A percentile compares a stretch with the other conserved stretches of the same genome.
These are phyloP conservation scores for Meira miltonrushii DNA, from an alignment of 1,284 basidiomycete species.

Conservation along the genomic window DNA sequence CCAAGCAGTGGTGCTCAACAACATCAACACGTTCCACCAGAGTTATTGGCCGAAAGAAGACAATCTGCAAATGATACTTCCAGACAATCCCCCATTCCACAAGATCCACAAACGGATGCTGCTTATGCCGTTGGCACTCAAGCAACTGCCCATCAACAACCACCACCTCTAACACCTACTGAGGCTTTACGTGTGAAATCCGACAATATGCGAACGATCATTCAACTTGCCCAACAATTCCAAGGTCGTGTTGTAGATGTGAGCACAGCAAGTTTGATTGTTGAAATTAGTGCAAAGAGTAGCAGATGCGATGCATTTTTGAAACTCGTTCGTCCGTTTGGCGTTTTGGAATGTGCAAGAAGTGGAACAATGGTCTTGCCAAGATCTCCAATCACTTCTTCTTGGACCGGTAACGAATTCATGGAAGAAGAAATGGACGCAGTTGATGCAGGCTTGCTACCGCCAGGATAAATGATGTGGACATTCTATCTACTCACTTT, in stretches of 20 bases:
- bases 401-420: constrained; percentile 39
- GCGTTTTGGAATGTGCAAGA: constrained; percentile 84
- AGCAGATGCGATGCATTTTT: constrained; percentile 87
- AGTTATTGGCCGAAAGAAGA: constrained; percentile 33
- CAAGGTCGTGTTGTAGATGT: constrained; percentile 90
- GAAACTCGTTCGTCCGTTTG: constrained; percentile 85
- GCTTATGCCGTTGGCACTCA: constrained; percentile 8
- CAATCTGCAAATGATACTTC: constrained; percentile 17
- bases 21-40: constrained; percentile 24
- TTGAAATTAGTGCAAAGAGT: constrained; percentile 91
- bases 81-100: neutral
- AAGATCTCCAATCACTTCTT: constrained; percentile 43
- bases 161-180: constrained; percentile 62
- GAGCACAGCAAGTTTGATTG: constrained; percentile 85
- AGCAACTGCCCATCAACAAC: constrained; percentile 10
- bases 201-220: constrained; percentile 80
- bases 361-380: constrained; percentile 62
- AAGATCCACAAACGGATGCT: constrained; percentile 16
- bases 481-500: neutral
- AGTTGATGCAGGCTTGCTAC: constrained; percentile 46
- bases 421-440: constrained; percentile 32
- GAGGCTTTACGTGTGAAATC: constrained; percentile 84
- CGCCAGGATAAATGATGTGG: constrained; percentile 35
- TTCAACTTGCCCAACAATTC: constrained; percentile 79
- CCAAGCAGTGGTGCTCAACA: constrained; percentile 4